Base-by-base conservation (phyloP, 2,329 filamentous ascomycete species). In the Cadophora luteo-olivacea region DNA sequence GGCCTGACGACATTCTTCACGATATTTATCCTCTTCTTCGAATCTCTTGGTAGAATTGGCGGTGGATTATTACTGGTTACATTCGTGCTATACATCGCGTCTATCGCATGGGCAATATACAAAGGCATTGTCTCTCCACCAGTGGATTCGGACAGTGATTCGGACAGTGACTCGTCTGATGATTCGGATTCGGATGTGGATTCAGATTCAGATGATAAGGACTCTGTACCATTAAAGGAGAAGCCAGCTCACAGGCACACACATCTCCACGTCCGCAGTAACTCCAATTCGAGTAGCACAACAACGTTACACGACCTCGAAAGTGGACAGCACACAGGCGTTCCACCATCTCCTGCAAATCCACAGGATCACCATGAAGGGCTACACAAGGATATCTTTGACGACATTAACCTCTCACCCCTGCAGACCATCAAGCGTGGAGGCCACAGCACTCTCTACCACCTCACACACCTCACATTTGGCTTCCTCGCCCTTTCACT, bases 81-180 rank as follows among this genome's bases (percentile, higher is more conserved):
- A 0, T 87, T 86, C 70, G 77, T 69, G 0, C 22, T 82, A 5
- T 86, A 86, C 70, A 66, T 85, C 41, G 69, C 73, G 3, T 81
- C 81, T 3, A 80, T 86, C 16, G 78, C 75, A 3, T 83, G 78
- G 75, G 80, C 81, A 2, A 85, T 86, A 45, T 80, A 80, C 64
- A 79, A 75, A 61, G 84, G 84, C 1, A 74, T 80, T 2, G 68
- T 83, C 3, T 73, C 74, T 19, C 78, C 81, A 0, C 82, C 83
- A 1, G 80, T 83, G 64, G 75, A 79, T 33, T 81, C 81, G 4
- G 82, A 84, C 60, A 77, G 74, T 41, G 81, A 83, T 41, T 81
- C 78, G n/a, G 82, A 83, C 38, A 76, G 74, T 64, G 76, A 76
- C 61, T 77, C 75, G 14, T 74, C 75, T 14, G 74, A 75, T 7